These are phyloP conservation scores for Simmondsia chinensis DNA, from an alignment of 148 eudicot species.

Conservation along the genomic window DNA sequence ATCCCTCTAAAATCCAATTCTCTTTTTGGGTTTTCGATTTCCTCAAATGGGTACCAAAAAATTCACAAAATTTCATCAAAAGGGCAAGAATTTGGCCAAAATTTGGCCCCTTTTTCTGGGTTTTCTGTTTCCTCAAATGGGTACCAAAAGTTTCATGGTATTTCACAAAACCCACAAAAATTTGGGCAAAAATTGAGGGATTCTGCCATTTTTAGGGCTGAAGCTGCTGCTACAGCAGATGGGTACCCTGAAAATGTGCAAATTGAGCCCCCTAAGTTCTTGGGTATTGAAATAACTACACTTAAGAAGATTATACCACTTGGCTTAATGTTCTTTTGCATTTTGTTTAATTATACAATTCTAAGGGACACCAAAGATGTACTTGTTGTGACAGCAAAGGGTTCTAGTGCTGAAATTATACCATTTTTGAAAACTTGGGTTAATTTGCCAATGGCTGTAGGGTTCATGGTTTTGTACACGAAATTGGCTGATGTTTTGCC, in stretches of 20 bases:
- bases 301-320: constrained; percentile 87
- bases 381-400: constrained; percentile 89
- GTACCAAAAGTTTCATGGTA: constrained; percentile 39
- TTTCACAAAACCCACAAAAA: constrained; percentile 25
- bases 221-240: constrained; percentile 59
- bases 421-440: constrained; percentile 98
- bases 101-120: no score
- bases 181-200: constrained; percentile 27
- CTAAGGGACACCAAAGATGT: constrained; percentile 97
- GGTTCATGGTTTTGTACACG: constrained; percentile 87
- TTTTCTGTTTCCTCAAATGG: constrained; percentile 46
- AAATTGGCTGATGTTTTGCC: constrained; percentile 82
- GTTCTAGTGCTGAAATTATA: constrained; percentile 97
- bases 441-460: constrained; percentile 96
- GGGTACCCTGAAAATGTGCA: constrained; percentile 42
- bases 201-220: constrained; percentile 52
- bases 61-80: constrained; percentile 37
- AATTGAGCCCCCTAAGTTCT: constrained; percentile 38
- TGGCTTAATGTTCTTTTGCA: constrained; percentile 96
- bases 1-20: constrained; percentile 42
- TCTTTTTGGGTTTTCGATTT: constrained; percentile 29
- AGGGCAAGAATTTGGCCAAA: constrained; percentile 21
- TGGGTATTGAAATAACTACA: constrained; percentile 67
- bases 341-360: constrained; percentile 88
- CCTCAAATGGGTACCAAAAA: constrained; percentile 50